Conservation (phyloP, 2,329 filamentous ascomycete species). For the Neodidymelliopsis sp. region DNA sequence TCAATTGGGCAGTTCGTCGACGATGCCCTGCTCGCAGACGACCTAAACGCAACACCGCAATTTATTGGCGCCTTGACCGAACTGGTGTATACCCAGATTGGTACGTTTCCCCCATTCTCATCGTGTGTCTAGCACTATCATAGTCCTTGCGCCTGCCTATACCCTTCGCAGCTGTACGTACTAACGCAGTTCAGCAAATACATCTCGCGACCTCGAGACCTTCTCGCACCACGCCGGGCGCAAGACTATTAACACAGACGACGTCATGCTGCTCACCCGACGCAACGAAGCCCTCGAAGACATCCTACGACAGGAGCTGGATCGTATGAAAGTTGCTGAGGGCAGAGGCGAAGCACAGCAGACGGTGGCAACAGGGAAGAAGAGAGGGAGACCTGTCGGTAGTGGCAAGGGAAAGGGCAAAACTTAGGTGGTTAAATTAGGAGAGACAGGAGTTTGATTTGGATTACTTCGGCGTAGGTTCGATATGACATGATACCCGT, state of each 20-base stretch:
- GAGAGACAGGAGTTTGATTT: neutral
- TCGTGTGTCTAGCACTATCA: neutral
- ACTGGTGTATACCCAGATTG: constrained; percentile 85
- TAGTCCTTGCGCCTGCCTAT: neutral
- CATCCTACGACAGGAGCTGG: constrained; percentile 74
- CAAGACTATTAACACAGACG: constrained; percentile 79
- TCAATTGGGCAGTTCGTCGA: constrained; percentile 72
- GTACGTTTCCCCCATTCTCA: constrained; percentile 57
- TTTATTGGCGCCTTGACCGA: constrained; percentile 82
- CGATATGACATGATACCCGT: constrained; percentile 11
- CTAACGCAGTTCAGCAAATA: constrained; percentile 35
- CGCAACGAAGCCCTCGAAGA: constrained; percentile 85
- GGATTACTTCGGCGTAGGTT: neutral
- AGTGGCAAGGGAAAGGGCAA: constrained; percentile 34
- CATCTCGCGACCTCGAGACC: constrained; percentile 67
- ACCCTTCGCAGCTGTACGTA: neutral
- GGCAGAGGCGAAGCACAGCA: constrained; percentile 30
- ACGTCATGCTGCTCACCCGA: constrained; percentile 85
- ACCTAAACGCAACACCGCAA: constrained; percentile 88
- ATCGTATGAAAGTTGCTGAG: constrained; percentile 52
- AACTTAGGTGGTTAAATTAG: constrained; percentile 6
- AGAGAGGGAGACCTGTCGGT: constrained; percentile 32
- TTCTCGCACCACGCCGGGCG: constrained; percentile 76
- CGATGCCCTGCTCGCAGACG: constrained; percentile 74
- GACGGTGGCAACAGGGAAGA: constrained; percentile 13